phyloP scores from a whole-genome alignment of 306 rosid genomes.

The Vicia faba region DNA sequence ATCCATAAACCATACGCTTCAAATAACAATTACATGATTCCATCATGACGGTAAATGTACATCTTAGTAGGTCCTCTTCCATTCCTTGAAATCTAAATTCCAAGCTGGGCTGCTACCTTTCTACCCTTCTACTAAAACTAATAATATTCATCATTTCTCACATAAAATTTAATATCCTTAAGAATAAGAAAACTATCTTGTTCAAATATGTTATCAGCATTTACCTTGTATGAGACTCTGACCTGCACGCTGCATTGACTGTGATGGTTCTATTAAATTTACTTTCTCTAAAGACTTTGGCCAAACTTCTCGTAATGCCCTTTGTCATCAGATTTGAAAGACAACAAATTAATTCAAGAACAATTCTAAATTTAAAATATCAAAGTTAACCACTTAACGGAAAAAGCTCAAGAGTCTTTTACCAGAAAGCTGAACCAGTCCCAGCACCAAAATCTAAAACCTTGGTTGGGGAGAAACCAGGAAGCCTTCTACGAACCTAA shows the following conservation, averaged over 20 bases:
- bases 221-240: conserved; percentile 82
- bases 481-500: conserved; percentile 81
- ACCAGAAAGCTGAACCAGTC: conserved; percentile 97
- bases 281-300: conserved; percentile 76
- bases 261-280: conserved; percentile 88
- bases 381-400: conserved; percentile 23
- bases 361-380: conserved; percentile 7
- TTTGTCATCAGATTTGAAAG: conserved; percentile 45
- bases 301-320: conserved; percentile 95
- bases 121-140: conserved; percentile 24
- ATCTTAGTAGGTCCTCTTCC: conserved; percentile 16
- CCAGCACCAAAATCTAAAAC: conserved; percentile 96
- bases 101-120: conserved; percentile 18
- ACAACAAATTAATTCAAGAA: conserved; percentile 20
- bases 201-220: conserved; percentile 4
- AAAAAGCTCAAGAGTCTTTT: conserved; percentile 40
- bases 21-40: not conserved
- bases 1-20: conserved; percentile 1
- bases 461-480: conserved; percentile 74
- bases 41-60: not conserved
- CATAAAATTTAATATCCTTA: conserved; percentile 25
- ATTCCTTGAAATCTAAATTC: conserved; percentile 12
- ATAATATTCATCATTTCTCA: conserved; percentile 11
- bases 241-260: conserved; percentile 93
- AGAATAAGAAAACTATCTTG: conserved; percentile 11